Percentiles rank a stretch among this genome's conserved stretches.
phyloP scores from a whole-genome alignment of 2,329 filamentous ascomycete genomes.

The Metarhizium album region DNA sequence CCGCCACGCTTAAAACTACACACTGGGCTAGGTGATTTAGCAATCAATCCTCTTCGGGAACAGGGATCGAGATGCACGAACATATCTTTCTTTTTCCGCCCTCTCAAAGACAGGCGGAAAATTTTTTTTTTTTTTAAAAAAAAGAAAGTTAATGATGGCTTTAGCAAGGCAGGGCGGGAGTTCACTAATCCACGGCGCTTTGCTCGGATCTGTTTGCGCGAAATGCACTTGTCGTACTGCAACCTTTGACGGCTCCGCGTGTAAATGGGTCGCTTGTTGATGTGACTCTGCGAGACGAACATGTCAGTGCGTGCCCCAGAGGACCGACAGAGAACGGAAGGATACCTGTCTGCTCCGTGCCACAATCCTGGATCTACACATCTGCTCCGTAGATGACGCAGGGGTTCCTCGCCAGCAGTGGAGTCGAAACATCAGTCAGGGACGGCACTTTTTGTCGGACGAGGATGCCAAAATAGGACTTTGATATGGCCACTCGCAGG shows the following conservation, averaged over 20 bases:
- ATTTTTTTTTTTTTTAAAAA: too few relatives aligned
- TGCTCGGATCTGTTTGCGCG: background rate
- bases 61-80: background rate
- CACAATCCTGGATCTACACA: too few relatives aligned
- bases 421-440: background rate
- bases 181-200: background rate
- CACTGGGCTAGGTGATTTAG: background rate
- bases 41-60: background rate
- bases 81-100: background rate
- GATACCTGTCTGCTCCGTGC: too few relatives aligned
- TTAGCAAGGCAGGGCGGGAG: background rate
- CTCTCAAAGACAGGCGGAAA: background rate
- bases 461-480: background rate
- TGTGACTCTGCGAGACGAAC: too few relatives aligned
- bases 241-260: too few relatives aligned
- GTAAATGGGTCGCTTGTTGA: too few relatives aligned
- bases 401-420: background rate
- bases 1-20: background rate
- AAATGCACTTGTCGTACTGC: background rate
- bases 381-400: background rate
- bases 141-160: too few relatives aligned
- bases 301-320: too few relatives aligned
- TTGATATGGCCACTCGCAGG: background rate
- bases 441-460: background rate
- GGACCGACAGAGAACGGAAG: too few relatives aligned